These are phyloP conservation scores for Lachancea cidri DNA, from an alignment of 805 yeast genomes.

Conservation along the genomic window DNA sequence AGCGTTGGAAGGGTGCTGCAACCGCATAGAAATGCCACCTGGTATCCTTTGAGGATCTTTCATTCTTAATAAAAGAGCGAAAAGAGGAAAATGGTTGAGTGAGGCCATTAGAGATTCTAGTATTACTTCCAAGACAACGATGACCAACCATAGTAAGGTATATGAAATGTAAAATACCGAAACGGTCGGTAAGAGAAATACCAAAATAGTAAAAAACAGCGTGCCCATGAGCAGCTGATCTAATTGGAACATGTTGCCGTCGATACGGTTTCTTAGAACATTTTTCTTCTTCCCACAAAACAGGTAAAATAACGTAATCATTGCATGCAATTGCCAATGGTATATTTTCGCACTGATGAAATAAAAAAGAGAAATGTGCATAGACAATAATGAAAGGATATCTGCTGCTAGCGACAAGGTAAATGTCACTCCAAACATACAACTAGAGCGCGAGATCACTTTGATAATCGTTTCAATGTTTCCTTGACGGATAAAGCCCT, in stretches of 20 bases:
- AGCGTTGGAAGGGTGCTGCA: conserved; percentile 11
- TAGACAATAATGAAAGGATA: conserved; percentile 50
- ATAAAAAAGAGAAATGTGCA: conserved; percentile 75
- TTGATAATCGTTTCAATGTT: conserved; percentile 28
- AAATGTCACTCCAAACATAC: conserved; percentile 62
- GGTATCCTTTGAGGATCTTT: conserved; percentile 73
- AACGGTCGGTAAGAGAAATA: conserved; percentile 82
- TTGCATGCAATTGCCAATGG: conserved; percentile 62
- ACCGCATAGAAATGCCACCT: conserved; percentile 44
- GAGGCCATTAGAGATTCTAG: conserved; percentile 58
- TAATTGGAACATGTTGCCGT: conserved; percentile 74
- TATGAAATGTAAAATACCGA: conserved; percentile 77
- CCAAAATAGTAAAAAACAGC: conserved; percentile 70
- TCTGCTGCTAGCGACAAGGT: conserved; percentile 65
- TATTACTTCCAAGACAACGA: conserved; percentile 43
- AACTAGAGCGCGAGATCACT: conserved; percentile 37
- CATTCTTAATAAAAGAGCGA: conserved; percentile 69
- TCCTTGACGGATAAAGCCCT: conserved; percentile 16
- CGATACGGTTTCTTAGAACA: conserved; percentile 77
- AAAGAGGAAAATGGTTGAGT: conserved; percentile 81
- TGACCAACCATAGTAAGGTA: conserved; percentile 50
- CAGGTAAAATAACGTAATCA: conserved; percentile 71
- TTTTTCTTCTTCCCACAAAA: conserved; percentile 89
- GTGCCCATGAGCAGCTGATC: conserved; percentile 90
- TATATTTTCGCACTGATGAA: conserved; percentile 74